phyloP scores from a whole-genome alignment of 2,329 filamentous ascomycete genomes.

The Aspergillus vadensis region DNA sequence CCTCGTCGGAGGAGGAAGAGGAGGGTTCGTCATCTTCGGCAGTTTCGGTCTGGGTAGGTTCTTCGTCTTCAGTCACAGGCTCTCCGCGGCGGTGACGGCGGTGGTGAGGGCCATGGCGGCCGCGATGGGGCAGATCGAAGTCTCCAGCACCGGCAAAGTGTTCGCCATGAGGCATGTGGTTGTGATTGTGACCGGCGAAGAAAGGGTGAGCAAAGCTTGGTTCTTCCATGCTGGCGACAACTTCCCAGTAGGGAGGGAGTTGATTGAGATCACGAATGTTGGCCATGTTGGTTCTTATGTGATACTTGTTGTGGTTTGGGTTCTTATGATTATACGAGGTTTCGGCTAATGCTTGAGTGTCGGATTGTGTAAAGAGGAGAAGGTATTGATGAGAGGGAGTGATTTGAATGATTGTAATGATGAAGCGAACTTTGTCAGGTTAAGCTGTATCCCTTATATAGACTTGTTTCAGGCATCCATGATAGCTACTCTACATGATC shows the following conservation, averaged over 20 bases:
- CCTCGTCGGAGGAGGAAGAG: background rate
- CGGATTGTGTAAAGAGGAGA: background rate
- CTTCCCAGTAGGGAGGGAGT: slow-evolving; percentile 1
- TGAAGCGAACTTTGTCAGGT: background rate
- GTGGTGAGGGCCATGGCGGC: slow-evolving; percentile 3
- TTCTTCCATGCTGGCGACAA: slow-evolving; percentile 4
- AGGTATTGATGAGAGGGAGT: background rate
- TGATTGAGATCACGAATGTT: slow-evolving; percentile 9
- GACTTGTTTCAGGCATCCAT: background rate
- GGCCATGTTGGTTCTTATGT: background rate
- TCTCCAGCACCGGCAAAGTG: background rate
- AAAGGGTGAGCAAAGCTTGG: slow-evolving; percentile 4
- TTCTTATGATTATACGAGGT: background rate
- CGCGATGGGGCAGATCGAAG: background rate
- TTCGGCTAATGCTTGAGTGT: background rate
- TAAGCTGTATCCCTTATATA: background rate
- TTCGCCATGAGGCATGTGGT: background rate
- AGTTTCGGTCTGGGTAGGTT: background rate
- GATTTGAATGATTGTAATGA: background rate
- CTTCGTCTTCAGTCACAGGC: slow-evolving; percentile 1
- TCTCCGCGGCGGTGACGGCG: slow-evolving; percentile 1
- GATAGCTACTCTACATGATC: background rate
- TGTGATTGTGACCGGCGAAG: background rate
- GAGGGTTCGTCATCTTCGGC: background rate
- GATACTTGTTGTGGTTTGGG: background rate